These are phyloP conservation scores for Gnomoniopsis sp. DNA, from an alignment of 2,329 filamentous ascomycete genomes.

Conservation along the genomic window DNA sequence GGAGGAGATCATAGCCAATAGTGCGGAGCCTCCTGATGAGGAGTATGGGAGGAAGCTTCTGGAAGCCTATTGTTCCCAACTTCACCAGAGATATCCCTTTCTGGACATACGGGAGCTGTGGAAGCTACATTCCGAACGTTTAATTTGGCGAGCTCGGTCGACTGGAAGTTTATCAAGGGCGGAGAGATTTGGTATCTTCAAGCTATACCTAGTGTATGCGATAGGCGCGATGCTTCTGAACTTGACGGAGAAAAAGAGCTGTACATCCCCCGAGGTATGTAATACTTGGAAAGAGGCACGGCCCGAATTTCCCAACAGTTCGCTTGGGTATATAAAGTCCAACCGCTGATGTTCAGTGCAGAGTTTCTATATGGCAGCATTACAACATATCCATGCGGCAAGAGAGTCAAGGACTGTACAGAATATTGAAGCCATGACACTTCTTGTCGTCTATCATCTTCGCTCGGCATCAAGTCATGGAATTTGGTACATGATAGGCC, in stretches of 20 bases:
- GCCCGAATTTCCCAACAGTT: too few species aligned
- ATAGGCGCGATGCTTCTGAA: constrained; percentile 47
- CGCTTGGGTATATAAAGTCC: neutral
- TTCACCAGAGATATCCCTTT: constrained; percentile 48
- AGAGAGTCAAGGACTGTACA: constrained; percentile 45
- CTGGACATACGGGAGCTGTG: constrained; percentile 42
- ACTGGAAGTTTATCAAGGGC: constrained; percentile 31
- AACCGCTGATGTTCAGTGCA: constrained; percentile 23
- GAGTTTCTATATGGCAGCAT: constrained; percentile 45
- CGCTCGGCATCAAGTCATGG: constrained; percentile 47
- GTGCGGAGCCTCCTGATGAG: constrained; percentile 43
- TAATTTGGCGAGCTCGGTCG: constrained; percentile 30
- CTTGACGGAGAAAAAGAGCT: constrained; percentile 37
- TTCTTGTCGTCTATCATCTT: constrained; percentile 49
- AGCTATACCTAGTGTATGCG: constrained; percentile 49
- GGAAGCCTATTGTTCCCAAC: constrained; percentile 40
- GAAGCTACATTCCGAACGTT: constrained; percentile 38
- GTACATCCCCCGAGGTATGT: constrained; percentile 35
- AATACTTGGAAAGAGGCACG: neutral
- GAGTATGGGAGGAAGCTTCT: constrained; percentile 40
- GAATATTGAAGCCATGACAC: constrained; percentile 50
- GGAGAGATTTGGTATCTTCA: constrained; percentile 44
- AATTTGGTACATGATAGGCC: constrained; percentile 52
- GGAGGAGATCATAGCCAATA: constrained; percentile 38
- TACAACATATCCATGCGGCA: constrained; percentile 46